Evolutionary conservation across 805 yeast species (phyloP).

Genomic region (Peterozyma toletana): DNA sequence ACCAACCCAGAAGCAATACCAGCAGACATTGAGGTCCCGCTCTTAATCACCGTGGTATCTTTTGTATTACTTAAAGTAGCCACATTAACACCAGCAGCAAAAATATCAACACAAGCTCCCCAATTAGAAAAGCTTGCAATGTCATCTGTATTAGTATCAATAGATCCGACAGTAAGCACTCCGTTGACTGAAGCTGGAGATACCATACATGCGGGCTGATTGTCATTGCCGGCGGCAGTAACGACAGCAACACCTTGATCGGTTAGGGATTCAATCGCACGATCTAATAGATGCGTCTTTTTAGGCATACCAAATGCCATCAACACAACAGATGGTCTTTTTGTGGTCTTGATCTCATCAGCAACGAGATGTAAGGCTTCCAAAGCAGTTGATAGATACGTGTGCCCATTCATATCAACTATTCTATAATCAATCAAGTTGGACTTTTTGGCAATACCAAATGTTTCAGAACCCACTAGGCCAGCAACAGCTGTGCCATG

Average conservation of each 20-base stretch:
- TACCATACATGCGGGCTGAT: slow-evolving; percentile 32
- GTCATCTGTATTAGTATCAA: slow-evolving; percentile 24
- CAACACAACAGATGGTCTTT: slow-evolving; percentile 29
- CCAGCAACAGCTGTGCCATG: slow-evolving; percentile 59
- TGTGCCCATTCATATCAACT: slow-evolving; percentile 28
- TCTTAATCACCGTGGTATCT: slow-evolving; percentile 21
- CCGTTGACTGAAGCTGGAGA: slow-evolving; percentile 39
- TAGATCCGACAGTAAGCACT: slow-evolving; percentile 33
- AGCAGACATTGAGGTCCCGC: slow-evolving; percentile 46
- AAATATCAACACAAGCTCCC: slow-evolving; percentile 48
- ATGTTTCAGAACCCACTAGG: slow-evolving; percentile 39
- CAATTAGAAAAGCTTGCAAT: slow-evolving; percentile 33
- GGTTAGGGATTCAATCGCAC: slow-evolving; percentile 32
- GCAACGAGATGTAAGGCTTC: slow-evolving; percentile 22
- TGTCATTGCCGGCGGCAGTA: slow-evolving; percentile 44
- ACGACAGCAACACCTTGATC: slow-evolving; percentile 37
- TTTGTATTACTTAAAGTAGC: slow-evolving; percentile 29
- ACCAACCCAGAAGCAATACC: slow-evolving; percentile 38
- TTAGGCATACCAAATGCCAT: slow-evolving; percentile 27
- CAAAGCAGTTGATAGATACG: slow-evolving; percentile 25
- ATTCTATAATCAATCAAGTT: slow-evolving; percentile 36
- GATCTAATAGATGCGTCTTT: slow-evolving; percentile 32
- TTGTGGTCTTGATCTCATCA: slow-evolving; percentile 17
- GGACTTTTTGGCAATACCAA: slow-evolving; percentile 44
- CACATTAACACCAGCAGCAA: slow-evolving; percentile 41